A percentile compares a stretch with the other conserved stretches of the same genome.
Conservation (phyloP, 169 alveolate species). For the Perkinsus marinus region DNA sequence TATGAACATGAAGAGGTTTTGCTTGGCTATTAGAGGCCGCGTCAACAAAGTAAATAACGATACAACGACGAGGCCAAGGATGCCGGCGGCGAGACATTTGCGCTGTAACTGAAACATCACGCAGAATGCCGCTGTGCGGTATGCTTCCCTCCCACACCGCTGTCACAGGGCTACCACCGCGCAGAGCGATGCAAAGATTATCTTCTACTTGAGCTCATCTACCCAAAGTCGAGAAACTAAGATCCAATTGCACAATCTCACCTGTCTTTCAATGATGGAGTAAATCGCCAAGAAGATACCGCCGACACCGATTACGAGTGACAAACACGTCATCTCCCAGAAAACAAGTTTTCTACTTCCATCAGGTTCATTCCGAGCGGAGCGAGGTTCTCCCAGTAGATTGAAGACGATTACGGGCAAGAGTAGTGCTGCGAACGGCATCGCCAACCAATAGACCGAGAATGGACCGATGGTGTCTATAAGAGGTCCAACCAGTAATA, state of each 20-base stretch:
- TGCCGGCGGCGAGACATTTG: neutral
- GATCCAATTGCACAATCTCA: neutral
- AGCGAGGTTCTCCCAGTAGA: neutral
- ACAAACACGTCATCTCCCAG: neutral
- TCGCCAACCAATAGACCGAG: slow-evolving; percentile 1
- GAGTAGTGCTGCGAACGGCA: slow-evolving; percentile 10
- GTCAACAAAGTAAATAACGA: neutral
- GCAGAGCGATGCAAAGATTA: neutral
- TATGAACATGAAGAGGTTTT: neutral
- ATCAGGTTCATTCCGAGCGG: neutral
- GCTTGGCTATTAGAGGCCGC: neutral
- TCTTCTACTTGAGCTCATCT: too few relatives aligned
- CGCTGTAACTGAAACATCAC: neutral
- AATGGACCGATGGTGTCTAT: slow-evolving; percentile 10
- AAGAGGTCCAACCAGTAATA: neutral
- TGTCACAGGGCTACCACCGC: too few relatives aligned
- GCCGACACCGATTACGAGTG: neutral
- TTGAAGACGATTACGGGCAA: neutral
- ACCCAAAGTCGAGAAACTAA: too few relatives aligned
- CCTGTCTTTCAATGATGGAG: neutral
- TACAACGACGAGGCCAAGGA: neutral
- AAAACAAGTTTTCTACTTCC: neutral
- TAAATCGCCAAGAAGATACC: neutral
- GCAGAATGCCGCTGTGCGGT: neutral
- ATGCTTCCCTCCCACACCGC: too few relatives aligned